A percentile compares a stretch with the other conserved stretches of the same genome.
Evolutionary conservation across 352 stramenopile species (phyloP).

Genomic region (Pythium sp.): DNA sequence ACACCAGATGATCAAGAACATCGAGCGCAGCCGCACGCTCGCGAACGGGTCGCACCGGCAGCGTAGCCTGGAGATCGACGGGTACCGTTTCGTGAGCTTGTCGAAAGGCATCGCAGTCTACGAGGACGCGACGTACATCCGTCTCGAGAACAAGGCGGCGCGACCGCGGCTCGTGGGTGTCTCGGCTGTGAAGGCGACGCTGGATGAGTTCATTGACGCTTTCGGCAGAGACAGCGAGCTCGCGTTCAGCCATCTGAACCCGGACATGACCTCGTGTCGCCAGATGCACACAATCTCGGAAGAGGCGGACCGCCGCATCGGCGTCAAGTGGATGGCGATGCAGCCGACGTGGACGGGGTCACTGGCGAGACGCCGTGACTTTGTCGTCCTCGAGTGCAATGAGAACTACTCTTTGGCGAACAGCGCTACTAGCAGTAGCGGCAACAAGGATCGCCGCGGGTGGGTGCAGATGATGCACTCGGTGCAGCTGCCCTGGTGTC

Average conservation of each 20-base stretch:
- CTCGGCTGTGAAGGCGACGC: constrained; percentile 22
- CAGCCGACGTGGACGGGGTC: constrained; percentile 22
- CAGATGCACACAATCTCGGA: constrained; percentile 27
- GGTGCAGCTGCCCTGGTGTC: constrained; percentile 53
- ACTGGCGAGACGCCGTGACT: constrained; percentile 34
- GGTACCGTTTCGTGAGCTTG: constrained; percentile 12
- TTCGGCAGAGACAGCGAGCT: constrained; percentile 18
- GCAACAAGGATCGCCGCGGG: constrained; percentile 21
- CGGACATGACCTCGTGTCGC: constrained; percentile 17
- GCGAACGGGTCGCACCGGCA: neutral
- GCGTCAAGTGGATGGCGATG: constrained; percentile 34
- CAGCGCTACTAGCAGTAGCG: neutral
- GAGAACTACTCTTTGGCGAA: constrained; percentile 22
- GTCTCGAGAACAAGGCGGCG: neutral
- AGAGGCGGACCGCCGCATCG: constrained; percentile 24
- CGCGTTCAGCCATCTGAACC: constrained; percentile 6
- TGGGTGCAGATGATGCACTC: constrained; percentile 62
- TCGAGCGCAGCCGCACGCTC: constrained; percentile 14
- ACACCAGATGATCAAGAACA: constrained; percentile 15
- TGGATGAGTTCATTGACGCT: constrained; percentile 30
- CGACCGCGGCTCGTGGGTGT: constrained; percentile 15
- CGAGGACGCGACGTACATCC: constrained; percentile 15
- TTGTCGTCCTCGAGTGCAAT: constrained; percentile 37
- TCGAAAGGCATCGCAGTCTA: constrained; percentile 14
- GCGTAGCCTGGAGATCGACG: constrained; percentile 15